A percentile compares a stretch with the other conserved stretches of the same genome.
phyloP scores from a whole-genome alignment of 768 basidiomycete genomes.

The Psilocybe cyanescens region DNA sequence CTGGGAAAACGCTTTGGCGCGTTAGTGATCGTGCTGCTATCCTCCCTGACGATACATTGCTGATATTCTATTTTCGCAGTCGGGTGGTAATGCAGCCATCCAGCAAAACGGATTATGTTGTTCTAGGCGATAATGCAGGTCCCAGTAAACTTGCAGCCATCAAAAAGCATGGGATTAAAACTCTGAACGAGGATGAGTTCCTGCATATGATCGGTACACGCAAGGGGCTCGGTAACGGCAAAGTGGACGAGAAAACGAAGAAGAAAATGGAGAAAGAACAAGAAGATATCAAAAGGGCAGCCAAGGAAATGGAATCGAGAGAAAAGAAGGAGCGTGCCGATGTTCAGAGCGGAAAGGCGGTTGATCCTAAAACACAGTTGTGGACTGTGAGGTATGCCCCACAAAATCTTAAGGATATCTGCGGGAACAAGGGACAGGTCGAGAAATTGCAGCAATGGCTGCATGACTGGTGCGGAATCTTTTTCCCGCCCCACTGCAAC shows the following conservation, averaged over 20 bases:
- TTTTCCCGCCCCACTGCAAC: neutral
- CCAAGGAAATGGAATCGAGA: constrained; percentile 76
- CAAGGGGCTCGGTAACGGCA: constrained; percentile 49
- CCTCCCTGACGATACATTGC: neutral
- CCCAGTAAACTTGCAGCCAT: constrained; percentile 88
- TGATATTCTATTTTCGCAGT: constrained; percentile 40
- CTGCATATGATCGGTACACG: constrained; percentile 80
- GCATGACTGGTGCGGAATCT: constrained; percentile 72
- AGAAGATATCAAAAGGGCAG: constrained; percentile 71
- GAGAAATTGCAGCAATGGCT: constrained; percentile 92
- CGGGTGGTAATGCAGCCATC: constrained; percentile 89
- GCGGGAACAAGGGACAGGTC: constrained; percentile 91
- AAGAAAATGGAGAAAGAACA: constrained; percentile 85
- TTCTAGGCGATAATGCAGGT: constrained; percentile 88
- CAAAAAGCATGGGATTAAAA: constrained; percentile 75
- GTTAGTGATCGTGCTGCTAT: constrained; percentile 47
- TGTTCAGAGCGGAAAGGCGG: constrained; percentile 26
- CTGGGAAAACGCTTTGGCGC: constrained; percentile 93
- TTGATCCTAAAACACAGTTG: constrained; percentile 65
- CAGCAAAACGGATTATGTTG: constrained; percentile 85
- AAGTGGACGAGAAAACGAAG: constrained; percentile 77
- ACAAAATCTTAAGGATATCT: constrained; percentile 83
- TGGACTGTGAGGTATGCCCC: constrained; percentile 99
- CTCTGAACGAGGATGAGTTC: constrained; percentile 87
- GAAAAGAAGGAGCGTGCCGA: constrained; percentile 56